phyloP scores from a whole-genome alignment of 2,329 filamentous ascomycete genomes.

The Exophiala oligosperma region DNA sequence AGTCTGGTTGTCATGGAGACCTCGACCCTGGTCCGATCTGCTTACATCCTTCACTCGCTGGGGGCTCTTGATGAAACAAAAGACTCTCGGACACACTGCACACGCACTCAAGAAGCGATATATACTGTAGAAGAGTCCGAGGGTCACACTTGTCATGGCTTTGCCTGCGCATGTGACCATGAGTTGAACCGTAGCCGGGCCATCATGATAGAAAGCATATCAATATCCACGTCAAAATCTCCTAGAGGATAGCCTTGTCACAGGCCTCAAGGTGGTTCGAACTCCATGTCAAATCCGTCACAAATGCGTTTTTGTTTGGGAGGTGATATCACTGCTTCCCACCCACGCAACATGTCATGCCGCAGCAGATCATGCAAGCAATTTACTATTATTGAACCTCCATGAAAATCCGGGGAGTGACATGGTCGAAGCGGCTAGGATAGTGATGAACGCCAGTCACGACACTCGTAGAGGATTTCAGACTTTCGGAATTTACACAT shows the following conservation, averaged over 20 bases:
- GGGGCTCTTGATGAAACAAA: not conserved
- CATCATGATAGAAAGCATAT: not conserved
- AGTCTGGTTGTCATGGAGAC: not conserved
- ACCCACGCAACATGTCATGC: not conserved
- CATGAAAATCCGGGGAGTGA: not conserved
- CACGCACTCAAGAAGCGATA: not conserved
- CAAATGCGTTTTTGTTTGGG: not conserved
- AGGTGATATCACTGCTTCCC: not conserved
- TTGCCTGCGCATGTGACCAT: not conserved
- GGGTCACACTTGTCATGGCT: conserved; percentile 1
- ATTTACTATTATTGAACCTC: not conserved
- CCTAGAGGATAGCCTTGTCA: not conserved
- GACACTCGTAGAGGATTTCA: too few species aligned
- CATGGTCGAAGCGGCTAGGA: not conserved
- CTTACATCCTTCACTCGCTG: not conserved
- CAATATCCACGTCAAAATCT: conserved; percentile 4
- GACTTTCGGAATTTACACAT: too few species aligned
- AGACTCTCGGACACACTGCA: not conserved
- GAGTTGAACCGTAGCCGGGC: too few species aligned
- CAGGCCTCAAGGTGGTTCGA: conserved; percentile 2
- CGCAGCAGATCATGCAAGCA: not conserved
- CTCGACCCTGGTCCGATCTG: not conserved
- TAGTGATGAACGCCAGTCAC: too few species aligned
- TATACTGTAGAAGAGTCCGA: not conserved
- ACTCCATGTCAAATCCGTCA: conserved; percentile 1